Evolutionary conservation across 2,329 filamentous ascomycete genomes (phyloP).

Genomic region (Colletotrichum filicis): DNA sequence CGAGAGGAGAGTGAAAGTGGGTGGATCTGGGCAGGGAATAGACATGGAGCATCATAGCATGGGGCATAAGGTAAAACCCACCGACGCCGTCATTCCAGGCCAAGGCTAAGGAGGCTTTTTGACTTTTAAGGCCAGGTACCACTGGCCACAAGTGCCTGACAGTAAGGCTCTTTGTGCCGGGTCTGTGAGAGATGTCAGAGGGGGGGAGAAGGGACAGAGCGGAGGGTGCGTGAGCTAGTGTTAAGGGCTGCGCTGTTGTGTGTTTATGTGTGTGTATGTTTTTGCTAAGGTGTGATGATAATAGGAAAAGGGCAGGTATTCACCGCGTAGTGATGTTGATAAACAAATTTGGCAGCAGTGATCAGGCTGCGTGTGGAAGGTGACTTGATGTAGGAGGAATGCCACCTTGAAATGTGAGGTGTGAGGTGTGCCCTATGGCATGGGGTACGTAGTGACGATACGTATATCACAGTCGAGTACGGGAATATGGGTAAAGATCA

Average conservation of each 20-base stretch:
- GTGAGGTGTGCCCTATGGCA: no score
- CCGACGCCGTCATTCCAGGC: slow-evolving; percentile 24
- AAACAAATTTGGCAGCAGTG: not conserved
- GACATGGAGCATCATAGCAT: not conserved
- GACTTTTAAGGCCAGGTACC: slow-evolving; percentile 15
- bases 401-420: not conserved
- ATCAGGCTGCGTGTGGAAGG: not conserved
- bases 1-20: not conserved
- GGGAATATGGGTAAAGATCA: not conserved
- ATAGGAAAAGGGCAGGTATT: not conserved
- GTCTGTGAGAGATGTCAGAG: slow-evolving; percentile 14
- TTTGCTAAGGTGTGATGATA: not conserved
- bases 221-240: not conserved
- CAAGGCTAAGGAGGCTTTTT: not conserved
- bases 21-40: slow-evolving; percentile 5
- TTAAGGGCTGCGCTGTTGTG: not conserved
- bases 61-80: slow-evolving; percentile 5
- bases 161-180: slow-evolving; percentile 3
- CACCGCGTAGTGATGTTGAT: slow-evolving; percentile 2
- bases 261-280: not conserved
- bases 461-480: not conserved
- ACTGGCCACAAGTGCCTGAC: not conserved
- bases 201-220: slow-evolving; percentile 12
- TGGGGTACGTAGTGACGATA: no score
- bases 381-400: not conserved